Base-by-base conservation (phyloP, 805 yeast genomes). In the Tetrapisispora iriomotensis region DNA sequence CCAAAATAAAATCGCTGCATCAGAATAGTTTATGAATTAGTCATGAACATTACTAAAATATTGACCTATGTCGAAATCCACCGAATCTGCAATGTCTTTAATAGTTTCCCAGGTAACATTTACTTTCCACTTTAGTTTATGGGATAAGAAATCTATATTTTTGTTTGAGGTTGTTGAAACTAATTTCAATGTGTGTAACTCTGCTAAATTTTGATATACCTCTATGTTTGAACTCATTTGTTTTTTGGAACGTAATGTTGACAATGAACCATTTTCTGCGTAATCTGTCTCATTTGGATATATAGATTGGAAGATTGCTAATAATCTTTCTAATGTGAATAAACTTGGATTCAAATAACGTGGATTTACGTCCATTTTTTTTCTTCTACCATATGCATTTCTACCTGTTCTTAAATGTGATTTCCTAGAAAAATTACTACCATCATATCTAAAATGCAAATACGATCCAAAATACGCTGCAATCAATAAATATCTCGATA, bases 401-500 rank as follows among this genome's bases (percentile, higher is more conserved):
- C 71, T 60, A 9, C 66, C 67, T 12, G 70, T 74, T 45, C 68
- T 74, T 32, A 81, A 64, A 29, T 47, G 46, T 8, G 53, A 39
- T 36, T 50, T 57, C 43, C 70, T 75, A 24, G 95, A 80, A 51
- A 84, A 88, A 38, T 74, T 65, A 37, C 75, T 72, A 50, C 77
- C 63, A 58, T 87, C 96, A 51, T 71, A 72, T 44, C 75, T 72
- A 2, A 80, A 77, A 23, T 80, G 82, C 40, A 77, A 74, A 53
- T 74, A 82, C 0, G 95, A 85, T 1, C 95, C 94, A 35, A 87
- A 62, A 56, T 82, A 88, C 1, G 94, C 79, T 1, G 95, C 85
- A 24, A 86, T 71, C 13, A 87, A 60, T n/a, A 88, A 60, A 52
- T 72, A 84, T 52, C 83, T 82, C 2, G 90, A 72, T 36, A 74